Base-by-base conservation (phyloP, 306 rosid genomes). In the Castanea sativa region DNA sequence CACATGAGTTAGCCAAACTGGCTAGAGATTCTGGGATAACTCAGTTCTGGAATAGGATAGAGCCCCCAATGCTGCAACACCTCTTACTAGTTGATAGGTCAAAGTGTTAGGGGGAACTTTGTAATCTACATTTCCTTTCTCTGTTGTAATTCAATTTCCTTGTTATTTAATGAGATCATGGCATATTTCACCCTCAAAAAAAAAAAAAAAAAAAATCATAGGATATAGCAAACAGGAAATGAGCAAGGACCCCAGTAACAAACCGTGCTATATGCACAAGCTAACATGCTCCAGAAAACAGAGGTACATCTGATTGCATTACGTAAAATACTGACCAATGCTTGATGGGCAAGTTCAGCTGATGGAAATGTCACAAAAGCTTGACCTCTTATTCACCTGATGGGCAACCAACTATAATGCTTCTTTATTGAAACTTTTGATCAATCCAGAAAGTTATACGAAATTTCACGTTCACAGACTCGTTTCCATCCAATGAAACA, bases 321-420 rank as follows among this genome's bases (percentile, higher is more conserved):
- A 20, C 29, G 25, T 20, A 29, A 73, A 76, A 74, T 72, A 80
- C 86, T 55, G 84, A 94, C 98, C 92, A 94, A 85, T 71, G 94
- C 99, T 72, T 69, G 87, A 82, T 89, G 95, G 78, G 98, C 97
- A 79, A 91, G 83, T 75, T 92, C 96, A 81, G 82, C 71, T 16
- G 97, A 88, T 52, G 99, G 98, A 83, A 95, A 91, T 60, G 98
- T 95, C 83, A 95, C 59, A 80, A 95, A 92, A 3, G 97, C 97
- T 89, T 95, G 99, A 70, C 96, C 98, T 84, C 94, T 91, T 98
- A 95, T 95, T 86, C 98, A 87, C 99, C 97, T 91, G 97, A 83
- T 53, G 55, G 30, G 80, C 43, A 38, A 38, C 43, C 63, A 69
- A 45, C 45, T 45, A 63, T 55, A 65, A 61, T 29, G 55, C 10